Evolutionary conservation across 1,139 yeast species (phyloP).

Genomic region (Yamadazyma sp.): DNA sequence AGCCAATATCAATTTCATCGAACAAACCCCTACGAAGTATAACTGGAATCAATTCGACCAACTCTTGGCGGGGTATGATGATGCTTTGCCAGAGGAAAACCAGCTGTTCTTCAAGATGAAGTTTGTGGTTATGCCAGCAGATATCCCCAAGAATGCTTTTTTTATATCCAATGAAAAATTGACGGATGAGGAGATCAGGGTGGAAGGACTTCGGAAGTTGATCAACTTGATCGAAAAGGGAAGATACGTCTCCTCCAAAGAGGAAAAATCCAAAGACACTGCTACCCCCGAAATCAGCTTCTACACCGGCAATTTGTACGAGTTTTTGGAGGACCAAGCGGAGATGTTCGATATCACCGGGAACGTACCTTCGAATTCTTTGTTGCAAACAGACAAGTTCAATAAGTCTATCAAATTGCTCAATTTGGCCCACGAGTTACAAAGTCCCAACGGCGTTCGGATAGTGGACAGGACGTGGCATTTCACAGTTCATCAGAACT

Average conservation of each 20-base stretch:
- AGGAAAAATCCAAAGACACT: conserved; percentile 47
- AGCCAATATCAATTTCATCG: conserved; percentile 57
- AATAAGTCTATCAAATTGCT: conserved; percentile 35
- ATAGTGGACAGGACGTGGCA: conserved; percentile 90
- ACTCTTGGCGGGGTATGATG: conserved; percentile 84
- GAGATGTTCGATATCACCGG: conserved; percentile 37
- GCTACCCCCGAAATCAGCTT: conserved; percentile 74
- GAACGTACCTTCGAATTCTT: conserved; percentile 27
- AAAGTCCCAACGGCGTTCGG: conserved; percentile 60
- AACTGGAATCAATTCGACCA: conserved; percentile 96
- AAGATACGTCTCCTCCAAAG: conserved; percentile 26
- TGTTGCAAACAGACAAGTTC: conserved; percentile 38
- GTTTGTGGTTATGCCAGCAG: conserved; percentile 80
- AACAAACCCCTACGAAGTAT: conserved; percentile 51
- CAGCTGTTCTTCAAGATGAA: conserved; percentile 68
- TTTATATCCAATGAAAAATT: conserved; percentile 58
- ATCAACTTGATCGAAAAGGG: conserved; percentile 68
- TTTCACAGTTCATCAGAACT: conserved; percentile 71
- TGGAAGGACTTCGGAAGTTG: conserved; percentile 81
- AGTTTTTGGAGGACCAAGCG: conserved; percentile 49
- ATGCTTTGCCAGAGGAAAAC: conserved; percentile 56
- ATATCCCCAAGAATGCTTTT: conserved; percentile 59
- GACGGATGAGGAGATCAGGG: conserved; percentile 77
- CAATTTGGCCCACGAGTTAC: conserved; percentile 66
- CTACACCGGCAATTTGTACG: conserved; percentile 82